Conservation (phyloP, 805 yeast genomes). For the Yarrowia sp. region DNA sequence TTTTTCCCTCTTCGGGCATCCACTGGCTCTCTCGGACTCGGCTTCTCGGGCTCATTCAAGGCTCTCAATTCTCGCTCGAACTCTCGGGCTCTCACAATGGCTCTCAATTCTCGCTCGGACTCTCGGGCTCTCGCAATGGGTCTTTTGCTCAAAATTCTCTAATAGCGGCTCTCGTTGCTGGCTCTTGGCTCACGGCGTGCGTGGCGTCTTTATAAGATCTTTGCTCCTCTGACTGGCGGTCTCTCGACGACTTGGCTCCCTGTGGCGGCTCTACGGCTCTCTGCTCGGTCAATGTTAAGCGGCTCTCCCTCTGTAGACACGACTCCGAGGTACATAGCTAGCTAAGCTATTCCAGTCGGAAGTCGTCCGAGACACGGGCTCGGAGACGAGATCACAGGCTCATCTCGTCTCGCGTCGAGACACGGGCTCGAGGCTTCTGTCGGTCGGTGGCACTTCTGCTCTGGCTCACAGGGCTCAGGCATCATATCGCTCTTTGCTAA, state of each 20-base stretch:
- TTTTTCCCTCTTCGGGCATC: conserved; percentile 1
- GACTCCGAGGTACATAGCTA: background rate
- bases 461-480: conserved; percentile 4
- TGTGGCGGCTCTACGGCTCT: conserved; percentile 6
- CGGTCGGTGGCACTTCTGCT: conserved; percentile 11
- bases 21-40: conserved; percentile 15
- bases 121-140: conserved; percentile 8
- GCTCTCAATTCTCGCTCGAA: conserved; percentile 11
- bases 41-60: background rate
- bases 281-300: conserved; percentile 3
- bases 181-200: background rate
- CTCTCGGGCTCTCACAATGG: background rate
- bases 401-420: conserved; percentile 8
- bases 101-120: conserved; percentile 15
- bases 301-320: conserved; percentile 8
- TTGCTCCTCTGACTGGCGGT: conserved; percentile 5
- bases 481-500: conserved; percentile 2
- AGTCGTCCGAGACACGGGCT: background rate
- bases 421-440: conserved; percentile 9
- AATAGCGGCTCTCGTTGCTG: conserved; percentile 19
- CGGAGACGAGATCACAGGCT: background rate
- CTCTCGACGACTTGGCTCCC: conserved; percentile 21
- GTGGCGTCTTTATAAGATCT: background rate
- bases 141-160: conserved; percentile 8
- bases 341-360: background rate